Conservation (phyloP, 176 grass and related monocot genomes). For the Oryza glaberrima region DNA sequence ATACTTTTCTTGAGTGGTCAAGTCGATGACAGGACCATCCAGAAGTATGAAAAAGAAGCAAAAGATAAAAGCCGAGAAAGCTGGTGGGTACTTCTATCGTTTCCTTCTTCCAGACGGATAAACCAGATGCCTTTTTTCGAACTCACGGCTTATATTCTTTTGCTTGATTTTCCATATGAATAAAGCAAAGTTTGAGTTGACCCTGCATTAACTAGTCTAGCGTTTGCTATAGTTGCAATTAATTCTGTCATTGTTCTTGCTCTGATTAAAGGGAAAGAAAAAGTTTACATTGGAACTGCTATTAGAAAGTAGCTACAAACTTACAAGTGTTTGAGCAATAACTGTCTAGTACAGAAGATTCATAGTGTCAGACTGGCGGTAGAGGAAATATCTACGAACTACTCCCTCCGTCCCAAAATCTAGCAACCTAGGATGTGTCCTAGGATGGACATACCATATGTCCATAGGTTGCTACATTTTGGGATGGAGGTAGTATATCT, state of each 20-base stretch:
- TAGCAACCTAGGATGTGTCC: too few species aligned
- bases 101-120: neutral
- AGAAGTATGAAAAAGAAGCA: conserved; percentile 99
- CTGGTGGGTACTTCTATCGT: conserved; percentile 51
- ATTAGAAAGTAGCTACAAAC: neutral
- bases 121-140: neutral
- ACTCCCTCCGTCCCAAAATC: too few species aligned
- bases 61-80: conserved; percentile 98
- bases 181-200: neutral
- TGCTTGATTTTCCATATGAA: neutral
- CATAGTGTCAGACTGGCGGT: neutral
- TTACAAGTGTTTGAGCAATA: neutral
- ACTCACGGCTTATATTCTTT: neutral
- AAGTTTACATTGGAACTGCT: neutral
- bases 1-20: conserved; percentile 97
- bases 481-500: neutral
- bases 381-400: neutral
- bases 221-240: neutral
- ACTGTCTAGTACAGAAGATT: neutral
- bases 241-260: conserved; percentile 1
- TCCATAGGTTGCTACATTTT: too few species aligned
- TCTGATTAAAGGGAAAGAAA: neutral
- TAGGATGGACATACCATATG: too few species aligned
- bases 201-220: neutral
- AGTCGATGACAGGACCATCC: conserved; percentile 94